Evolutionary conservation across 2,329 filamentous ascomycete species (phyloP).

Genomic region (Fusarium staphyleae): DNA sequence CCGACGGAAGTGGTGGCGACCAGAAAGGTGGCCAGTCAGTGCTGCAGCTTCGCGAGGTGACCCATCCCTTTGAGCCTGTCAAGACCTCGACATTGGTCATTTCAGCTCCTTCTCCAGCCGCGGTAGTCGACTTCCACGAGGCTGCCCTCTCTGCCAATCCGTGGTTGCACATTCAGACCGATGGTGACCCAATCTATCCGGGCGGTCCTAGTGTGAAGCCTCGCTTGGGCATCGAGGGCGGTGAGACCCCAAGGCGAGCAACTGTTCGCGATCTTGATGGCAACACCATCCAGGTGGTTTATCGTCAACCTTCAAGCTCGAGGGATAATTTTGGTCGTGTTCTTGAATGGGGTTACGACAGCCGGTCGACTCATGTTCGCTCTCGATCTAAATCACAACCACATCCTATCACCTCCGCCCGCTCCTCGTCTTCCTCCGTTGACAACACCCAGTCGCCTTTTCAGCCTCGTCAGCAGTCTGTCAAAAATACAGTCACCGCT

Average conservation of each 20-base stretch:
- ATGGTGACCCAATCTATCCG: slow-evolving; percentile 34
- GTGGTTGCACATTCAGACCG: slow-evolving; percentile 51
- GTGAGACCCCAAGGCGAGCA: slow-evolving; percentile 48
- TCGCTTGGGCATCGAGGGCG: slow-evolving; percentile 46
- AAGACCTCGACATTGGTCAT: slow-evolving; percentile 66
- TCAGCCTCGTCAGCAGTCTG: slow-evolving; percentile 28
- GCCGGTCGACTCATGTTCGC: slow-evolving; percentile 32
- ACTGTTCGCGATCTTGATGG: slow-evolving; percentile 81
- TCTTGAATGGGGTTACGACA: slow-evolving; percentile 59
- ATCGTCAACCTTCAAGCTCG: slow-evolving; percentile 45
- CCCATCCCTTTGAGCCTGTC: slow-evolving; percentile 49
- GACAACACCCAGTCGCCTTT: slow-evolving; percentile 30
- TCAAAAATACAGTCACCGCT: slow-evolving; percentile 34
- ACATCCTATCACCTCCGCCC: slow-evolving; percentile 28
- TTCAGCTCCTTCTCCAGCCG: slow-evolving; percentile 68
- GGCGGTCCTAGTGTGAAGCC: slow-evolving; percentile 28
- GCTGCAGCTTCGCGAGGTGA: slow-evolving; percentile 55
- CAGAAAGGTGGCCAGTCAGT: slow-evolving; percentile 41
- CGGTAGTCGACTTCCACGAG: slow-evolving; percentile 76
- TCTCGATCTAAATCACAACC: slow-evolving; percentile 37
- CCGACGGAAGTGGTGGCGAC: slow-evolving; percentile 35
- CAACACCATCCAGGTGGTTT: slow-evolving; percentile 83
- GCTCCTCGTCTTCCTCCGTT: slow-evolving; percentile 34
- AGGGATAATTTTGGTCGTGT: slow-evolving; percentile 53
- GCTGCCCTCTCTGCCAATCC: slow-evolving; percentile 69